A percentile compares a stretch with the other conserved stretches of the same genome.
phyloP scores from a whole-genome alignment of 179 eudicot species.

The Silene coronaria region DNA sequence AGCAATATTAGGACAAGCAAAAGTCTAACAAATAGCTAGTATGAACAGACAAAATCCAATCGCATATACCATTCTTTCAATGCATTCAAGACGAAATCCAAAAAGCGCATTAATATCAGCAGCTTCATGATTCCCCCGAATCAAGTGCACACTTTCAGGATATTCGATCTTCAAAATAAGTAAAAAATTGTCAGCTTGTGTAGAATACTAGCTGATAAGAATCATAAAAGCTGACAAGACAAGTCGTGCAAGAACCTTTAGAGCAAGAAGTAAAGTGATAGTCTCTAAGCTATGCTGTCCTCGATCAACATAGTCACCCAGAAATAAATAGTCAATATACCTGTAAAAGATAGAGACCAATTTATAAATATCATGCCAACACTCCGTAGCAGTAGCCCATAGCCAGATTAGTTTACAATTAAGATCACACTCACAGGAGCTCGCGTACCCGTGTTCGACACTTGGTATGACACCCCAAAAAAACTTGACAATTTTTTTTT shows the following conservation, averaged over 20 bases:
- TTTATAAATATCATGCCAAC: conserved; percentile 10
- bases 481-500: no score
- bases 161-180: conserved; percentile 59
- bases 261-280: conserved; percentile 85
- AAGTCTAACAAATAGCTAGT: neutral
- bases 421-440: neutral
- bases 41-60: neutral
- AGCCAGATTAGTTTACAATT: neutral
- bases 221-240: neutral
- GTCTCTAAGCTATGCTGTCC: conserved; percentile 99
- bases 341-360: conserved; percentile 35
- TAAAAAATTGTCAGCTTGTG: conserved; percentile 11
- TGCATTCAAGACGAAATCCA: conserved; percentile 97
- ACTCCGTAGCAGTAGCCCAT: neutral
- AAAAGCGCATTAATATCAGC: conserved; percentile 93
- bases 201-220: neutral
- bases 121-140: conserved; percentile 98
- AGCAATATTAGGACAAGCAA: conserved; percentile 15
- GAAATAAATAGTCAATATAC: conserved; percentile 85
- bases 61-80: conserved; percentile 84
- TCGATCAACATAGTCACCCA: conserved; percentile 96
- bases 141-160: conserved; percentile 85
- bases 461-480: neutral
- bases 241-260: conserved; percentile 49
- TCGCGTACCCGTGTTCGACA: no score